Evolutionary conservation across 306 rosid genomes (phyloP), one percentile per base, ranked within the genome.

Genomic region (Medicago ruthenica): DNA sequence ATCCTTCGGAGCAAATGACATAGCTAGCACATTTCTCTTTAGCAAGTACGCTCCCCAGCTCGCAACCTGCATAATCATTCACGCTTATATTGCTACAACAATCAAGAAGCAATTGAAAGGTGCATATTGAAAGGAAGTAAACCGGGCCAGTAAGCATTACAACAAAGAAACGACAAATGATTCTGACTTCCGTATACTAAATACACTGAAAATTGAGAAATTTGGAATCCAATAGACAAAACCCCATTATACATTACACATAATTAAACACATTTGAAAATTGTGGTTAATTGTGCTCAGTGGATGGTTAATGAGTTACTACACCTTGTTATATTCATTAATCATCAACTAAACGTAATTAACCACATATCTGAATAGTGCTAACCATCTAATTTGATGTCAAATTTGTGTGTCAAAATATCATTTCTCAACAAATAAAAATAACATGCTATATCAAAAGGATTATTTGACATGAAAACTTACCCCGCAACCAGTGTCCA

Each of bases 41-140:
- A 89, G 78, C 87, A 96, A 75, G 89, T 96, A 95, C 63, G 98
- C 98, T 74, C 98, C 98, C 98, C 98, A 95, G 78, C 98, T 95
- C 24, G 97, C 97, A 81, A 95, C 98, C 98, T 95, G 85, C 67
- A 65, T 84, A 59, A 78, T 44, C 58, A 31, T 83, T 75, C 79
- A 72, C 20, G 36, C 70, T 58, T 67, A 62, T 62, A 83, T 83
- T 78, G 83, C 76, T 79, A 73, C 69, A 70, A 65, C 69, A 77
- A 82, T 63, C 44, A 83, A 13, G 67, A 61, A 72, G 6, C 60
- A 74, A 76, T 10, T 27, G 69, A 64, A 59, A 79, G 51, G 61
- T 57, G 45, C 57, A 11, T 18, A 64, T 37, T 51, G 65, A 53
- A 37, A 84, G 67, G 45, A 70, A 70, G 70, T 67, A 82, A 51